Base-by-base conservation (phyloP, 768 basidiomycete species). In the Termitomyces sp. region DNA sequence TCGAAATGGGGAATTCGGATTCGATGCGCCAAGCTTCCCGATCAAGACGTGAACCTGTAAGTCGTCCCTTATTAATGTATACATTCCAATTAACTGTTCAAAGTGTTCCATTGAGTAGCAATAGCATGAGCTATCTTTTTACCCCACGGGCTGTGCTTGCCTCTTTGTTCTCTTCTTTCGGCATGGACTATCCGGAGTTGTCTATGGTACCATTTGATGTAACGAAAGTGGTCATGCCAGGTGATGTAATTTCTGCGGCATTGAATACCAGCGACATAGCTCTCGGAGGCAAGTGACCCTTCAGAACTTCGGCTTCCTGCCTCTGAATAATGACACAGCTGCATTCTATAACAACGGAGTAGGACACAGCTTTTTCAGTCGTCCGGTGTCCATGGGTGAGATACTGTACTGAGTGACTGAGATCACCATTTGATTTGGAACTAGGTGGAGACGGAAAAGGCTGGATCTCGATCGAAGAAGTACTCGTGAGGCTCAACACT, bases 1-100 rank as follows among this genome's bases (percentile, higher is more conserved):
- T 71, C 75, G 15, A 64, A 70, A 54, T 76, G 76, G 76, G 76
- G 76, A 0, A 67, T 73, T 19, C 65, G 75, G 19, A 72, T 71
- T 5, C 69, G 67, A 37, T 78, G 75, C 57, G 55, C 60, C 15
- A 71, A 69, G 41, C 61, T 75, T 15, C 64, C 72, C 7, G 62
- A 72, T 42, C 58, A 63, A 1, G 40, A 61, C 4, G 55, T 54
- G 4, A 71, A 73, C 43, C 64, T 75, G 75, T 74, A 55, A 35
- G 70, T 60, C 23, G 37, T 35, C n/a, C 43, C n/a, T 10, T 19
- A 31, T 19, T 31, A 9, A 37, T 15, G 8, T 52, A 7, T 1
- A 12, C 7, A 14, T 8, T 52, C 4, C 30, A 1, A 6, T 19
- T 53, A n/a, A n/a, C 6, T 21, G 45, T 19, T 35, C 15, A 3